Evolutionary conservation across 2,329 filamentous ascomycete genomes (phyloP).

Genomic region (Cytospora chrysosperma): DNA sequence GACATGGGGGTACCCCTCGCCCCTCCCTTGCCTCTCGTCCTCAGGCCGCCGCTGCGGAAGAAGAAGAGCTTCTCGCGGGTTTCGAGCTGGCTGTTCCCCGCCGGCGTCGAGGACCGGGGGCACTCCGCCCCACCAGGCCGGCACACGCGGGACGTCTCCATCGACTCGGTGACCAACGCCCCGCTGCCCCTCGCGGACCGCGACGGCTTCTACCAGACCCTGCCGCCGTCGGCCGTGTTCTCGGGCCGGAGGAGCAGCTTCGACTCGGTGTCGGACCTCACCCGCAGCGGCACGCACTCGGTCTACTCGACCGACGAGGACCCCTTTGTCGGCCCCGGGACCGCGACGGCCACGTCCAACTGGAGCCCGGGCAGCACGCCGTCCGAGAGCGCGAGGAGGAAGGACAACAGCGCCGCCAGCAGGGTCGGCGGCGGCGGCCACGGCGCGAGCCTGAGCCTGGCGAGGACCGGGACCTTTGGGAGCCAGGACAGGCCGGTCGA

Average conservation of each 20-base stretch:
- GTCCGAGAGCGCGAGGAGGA: conserved; percentile 32
- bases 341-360: conserved; percentile 34
- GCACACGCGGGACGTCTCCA: conserved; percentile 40
- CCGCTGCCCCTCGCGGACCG: conserved; percentile 50
- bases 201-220: conserved; percentile 60
- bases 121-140: conserved; percentile 26
- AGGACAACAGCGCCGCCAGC: conserved; percentile 41
- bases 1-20: conserved; percentile 43
- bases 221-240: conserved; percentile 37
- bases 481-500: conserved; percentile 14
- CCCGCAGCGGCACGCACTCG: conserved; percentile 39
- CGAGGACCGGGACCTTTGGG: conserved; percentile 21
- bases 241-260: conserved; percentile 39
- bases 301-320: conserved; percentile 50
- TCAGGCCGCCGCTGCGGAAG: conserved; percentile 61
- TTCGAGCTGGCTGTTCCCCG: conserved; percentile 58
- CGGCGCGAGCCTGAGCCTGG: conserved; percentile 13
- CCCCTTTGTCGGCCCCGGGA: conserved; percentile 15
- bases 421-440: conserved; percentile 29
- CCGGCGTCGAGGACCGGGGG: conserved; percentile 28
- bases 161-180: conserved; percentile 54
- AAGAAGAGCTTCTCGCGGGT: conserved; percentile 66
- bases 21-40: conserved; percentile 57
- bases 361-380: conserved; percentile 50
- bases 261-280: conserved; percentile 40